Evolutionary conservation across 2,329 filamentous ascomycete genomes (phyloP).

Genomic region (Leptographium procerum): DNA sequence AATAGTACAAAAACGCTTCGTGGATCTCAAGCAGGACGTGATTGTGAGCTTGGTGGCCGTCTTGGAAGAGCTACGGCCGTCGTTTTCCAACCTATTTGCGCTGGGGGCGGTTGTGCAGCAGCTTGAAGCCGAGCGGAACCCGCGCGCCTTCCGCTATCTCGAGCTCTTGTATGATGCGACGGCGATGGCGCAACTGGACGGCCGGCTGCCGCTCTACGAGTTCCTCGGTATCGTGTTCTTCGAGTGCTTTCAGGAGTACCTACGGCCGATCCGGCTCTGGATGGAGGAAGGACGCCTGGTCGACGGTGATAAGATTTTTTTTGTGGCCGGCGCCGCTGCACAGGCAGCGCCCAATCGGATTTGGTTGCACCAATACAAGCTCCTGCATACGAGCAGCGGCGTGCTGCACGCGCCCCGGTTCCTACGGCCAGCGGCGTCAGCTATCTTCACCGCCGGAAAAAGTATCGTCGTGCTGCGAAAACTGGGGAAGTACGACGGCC

Average conservation of each 20-base stretch:
- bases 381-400: constrained; percentile 50
- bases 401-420: constrained; percentile 62
- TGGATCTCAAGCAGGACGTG: constrained; percentile 39
- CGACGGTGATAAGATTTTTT: constrained; percentile 59
- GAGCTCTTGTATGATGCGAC: constrained; percentile 66
- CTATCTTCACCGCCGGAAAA: constrained; percentile 81
- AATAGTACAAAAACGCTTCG: constrained; percentile 46
- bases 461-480: constrained; percentile 74
- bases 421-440: constrained; percentile 53
- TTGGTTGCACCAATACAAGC: constrained; percentile 65
- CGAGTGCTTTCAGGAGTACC: constrained; percentile 70
- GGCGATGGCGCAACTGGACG: constrained; percentile 57
- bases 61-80: constrained; percentile 41
- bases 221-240: constrained; percentile 63
- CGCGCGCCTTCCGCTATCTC: constrained; percentile 58
- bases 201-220: constrained; percentile 48
- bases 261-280: constrained; percentile 71
- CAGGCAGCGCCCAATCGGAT: constrained; percentile 50
- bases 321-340: constrained; percentile 50
- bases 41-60: constrained; percentile 58
- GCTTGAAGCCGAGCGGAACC: constrained; percentile 35
- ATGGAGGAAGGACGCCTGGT: constrained; percentile 68
- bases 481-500: constrained; percentile 42
- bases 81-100: constrained; percentile 43
- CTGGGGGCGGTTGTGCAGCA: constrained; percentile 52